A percentile compares a stretch with the other conserved stretches of the same genome.
Evolutionary conservation across 257 asterid genomes (phyloP).

Genomic region (Penstemon barbatus): DNA sequence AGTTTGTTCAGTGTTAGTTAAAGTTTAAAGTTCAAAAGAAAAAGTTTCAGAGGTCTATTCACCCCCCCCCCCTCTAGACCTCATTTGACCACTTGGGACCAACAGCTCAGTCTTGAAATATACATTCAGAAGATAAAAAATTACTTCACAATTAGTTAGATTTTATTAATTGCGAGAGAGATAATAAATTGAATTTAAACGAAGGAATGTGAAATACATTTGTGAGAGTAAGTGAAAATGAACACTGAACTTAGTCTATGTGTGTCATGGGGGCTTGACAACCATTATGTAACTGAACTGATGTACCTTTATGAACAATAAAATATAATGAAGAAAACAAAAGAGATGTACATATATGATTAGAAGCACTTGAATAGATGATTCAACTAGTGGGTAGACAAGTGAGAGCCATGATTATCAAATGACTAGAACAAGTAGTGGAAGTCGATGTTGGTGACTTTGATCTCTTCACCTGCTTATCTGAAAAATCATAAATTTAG

Average conservation of each 20-base stretch:
- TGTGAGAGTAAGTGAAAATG: not conserved
- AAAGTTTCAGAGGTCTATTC: too few species aligned
- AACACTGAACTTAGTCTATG: not conserved
- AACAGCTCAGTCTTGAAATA: constrained; percentile 6
- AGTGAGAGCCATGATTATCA: not conserved
- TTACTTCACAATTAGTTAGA: not conserved
- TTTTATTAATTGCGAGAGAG: not conserved
- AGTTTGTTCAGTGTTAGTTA: too few species aligned
- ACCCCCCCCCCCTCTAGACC: too few species aligned
- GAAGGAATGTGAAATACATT: too few species aligned
- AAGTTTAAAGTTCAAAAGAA: too few species aligned
- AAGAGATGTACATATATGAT: too few species aligned
- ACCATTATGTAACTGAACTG: constrained; percentile 6
- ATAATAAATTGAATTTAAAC: not conserved
- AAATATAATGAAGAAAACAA: not conserved
- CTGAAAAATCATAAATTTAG: not conserved
- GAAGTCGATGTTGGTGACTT: too few species aligned
- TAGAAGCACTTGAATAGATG: too few species aligned
- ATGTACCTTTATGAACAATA: not conserved
- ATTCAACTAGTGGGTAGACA: not conserved
- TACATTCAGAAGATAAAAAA: constrained; percentile 2
- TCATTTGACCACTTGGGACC: too few species aligned
- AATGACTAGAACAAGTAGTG: not conserved
- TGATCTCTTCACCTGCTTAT: not conserved
- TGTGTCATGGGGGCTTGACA: constrained; percentile 11